phyloP scores from a whole-genome alignment of 2,329 filamentous ascomycete genomes.

The Ceratocystis diversiconidia region DNA sequence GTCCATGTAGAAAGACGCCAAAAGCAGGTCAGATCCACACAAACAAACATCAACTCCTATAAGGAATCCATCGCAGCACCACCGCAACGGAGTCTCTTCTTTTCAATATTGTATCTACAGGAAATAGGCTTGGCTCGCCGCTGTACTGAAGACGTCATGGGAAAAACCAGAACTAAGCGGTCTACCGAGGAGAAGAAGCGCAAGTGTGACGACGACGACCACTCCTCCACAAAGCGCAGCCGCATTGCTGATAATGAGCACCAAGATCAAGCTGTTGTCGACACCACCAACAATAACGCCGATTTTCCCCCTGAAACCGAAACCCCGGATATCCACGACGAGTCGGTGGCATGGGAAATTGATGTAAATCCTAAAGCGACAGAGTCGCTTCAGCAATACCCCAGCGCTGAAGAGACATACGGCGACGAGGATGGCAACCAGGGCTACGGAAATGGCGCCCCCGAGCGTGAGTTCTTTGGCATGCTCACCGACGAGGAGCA shows the following conservation, averaged over 20 bases:
- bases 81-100: background rate
- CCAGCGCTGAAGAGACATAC: constrained; percentile 21
- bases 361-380: constrained; percentile 7
- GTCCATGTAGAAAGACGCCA: background rate
- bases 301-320: background rate
- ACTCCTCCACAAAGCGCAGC: constrained; percentile 20
- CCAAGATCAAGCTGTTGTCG: constrained; percentile 12
- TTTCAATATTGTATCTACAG: background rate
- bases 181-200: constrained; percentile 30
- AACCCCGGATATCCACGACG: background rate
- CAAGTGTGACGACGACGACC: constrained; percentile 25
- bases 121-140: background rate
- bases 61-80: background rate
- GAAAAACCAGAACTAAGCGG: constrained; percentile 32
- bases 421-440: constrained; percentile 20
- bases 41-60: background rate
- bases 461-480: constrained; percentile 72
- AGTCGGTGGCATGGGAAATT: constrained; percentile 15
- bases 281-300: background rate
- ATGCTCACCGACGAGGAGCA: constrained; percentile 87
- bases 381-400: constrained; percentile 2
- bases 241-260: constrained; percentile 20
- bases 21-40: background rate
- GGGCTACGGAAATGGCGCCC: constrained; percentile 21
- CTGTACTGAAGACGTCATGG: constrained; percentile 25